Base-by-base conservation (phyloP, 164 flowering plant species). In the Paratinospora sagittata region DNA sequence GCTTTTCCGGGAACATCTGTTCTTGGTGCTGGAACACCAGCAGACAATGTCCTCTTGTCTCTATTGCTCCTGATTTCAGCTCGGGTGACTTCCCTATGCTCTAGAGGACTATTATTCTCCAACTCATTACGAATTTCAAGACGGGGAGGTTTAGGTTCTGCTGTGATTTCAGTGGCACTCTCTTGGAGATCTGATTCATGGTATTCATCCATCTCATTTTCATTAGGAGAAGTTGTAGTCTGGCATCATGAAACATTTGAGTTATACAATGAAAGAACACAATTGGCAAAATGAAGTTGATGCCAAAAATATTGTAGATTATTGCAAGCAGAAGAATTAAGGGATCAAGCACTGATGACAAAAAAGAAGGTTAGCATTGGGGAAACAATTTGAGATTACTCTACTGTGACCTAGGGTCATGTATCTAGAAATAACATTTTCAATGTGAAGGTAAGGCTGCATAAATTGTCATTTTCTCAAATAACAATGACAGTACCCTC, bases 21-120 rank as follows among this genome's bases (percentile, higher is more conserved):
- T 81, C 74, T 85, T 1, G 90, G 90, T 70, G 94, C 89, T 72
- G 81, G 88, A 37, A 95, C 89, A 49, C 97, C 94, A 16, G 97
- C 97, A 3, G 97, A 92, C 72, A 88, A 79, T 30, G 90, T 87
- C 79, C 97, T 92, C 70, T 78, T 66, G 80, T 88, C 87, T 41
- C 26, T 67, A 41, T 17, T 73, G 55, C n/a, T 30, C 11, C 55
- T 60, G 27, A 24, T 73, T 33, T 55, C 78, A 39, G 19, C 41
- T 68, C 34, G 61, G 39, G 47, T 2, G 17, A 4, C 62, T 37
- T 60, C 52, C 23, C 73, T 27, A 71, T 77, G 69, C 43, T 81
- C 76, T 73, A 13, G 77, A 11, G n/a, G 74, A 23, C 8, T 23
- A 13, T 21, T 68, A 17, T 66, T 67, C 52, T 74, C 74, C 34